Evolutionary conservation across 768 basidiomycete species (phyloP), one percentile per base, ranked within the genome.

Genomic region (Exidia glandulosa): DNA sequence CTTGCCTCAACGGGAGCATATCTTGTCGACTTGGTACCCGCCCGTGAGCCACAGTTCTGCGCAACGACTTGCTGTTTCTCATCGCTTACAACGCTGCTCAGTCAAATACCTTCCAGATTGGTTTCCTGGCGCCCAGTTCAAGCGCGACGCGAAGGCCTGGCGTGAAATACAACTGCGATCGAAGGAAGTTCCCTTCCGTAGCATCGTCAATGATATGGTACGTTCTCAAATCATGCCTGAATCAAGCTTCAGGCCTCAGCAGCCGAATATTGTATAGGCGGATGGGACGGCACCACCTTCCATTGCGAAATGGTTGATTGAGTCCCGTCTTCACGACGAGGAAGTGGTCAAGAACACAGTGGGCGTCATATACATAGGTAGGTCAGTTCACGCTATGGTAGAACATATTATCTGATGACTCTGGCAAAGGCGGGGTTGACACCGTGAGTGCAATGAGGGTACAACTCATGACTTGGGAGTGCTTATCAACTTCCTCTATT

Each of bases 51-150:
- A 37, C 36, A 37, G n/a, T 37, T 37, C 36, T 19, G 36, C 36
- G 36, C 36, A 12, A 10, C 12, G 36, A 37, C n/a, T n/a, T n/a
- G n/a, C n/a, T n/a, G n/a, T 36, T 36, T 16, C 16, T 16, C 16
- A 36, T 7, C 34, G 34, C 34, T 7, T 36, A 7, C 34, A 36
- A 36, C 34, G 34, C 16, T 36, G 34, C 7, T 7, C 16, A 70
- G 70, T 67, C n/a, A 58, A 41, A n/a, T 29, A 57, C 0, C 25
- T 69, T 30, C 66, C 66, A 1, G 33, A 37, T 3, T 67, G 66
- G 65, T 47, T 65, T 37, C 66, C 66, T 33, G 63, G 63, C 25
- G 63, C 65, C 2, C 56, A 60, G 1, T 66, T 67, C 56, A 61
- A 67, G 56, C 32, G 48, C 14, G 45, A 63, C 41, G 63, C 64